phyloP scores from a whole-genome alignment of 2,329 filamentous ascomycete species.

The Rugonectria rugulosa region DNA sequence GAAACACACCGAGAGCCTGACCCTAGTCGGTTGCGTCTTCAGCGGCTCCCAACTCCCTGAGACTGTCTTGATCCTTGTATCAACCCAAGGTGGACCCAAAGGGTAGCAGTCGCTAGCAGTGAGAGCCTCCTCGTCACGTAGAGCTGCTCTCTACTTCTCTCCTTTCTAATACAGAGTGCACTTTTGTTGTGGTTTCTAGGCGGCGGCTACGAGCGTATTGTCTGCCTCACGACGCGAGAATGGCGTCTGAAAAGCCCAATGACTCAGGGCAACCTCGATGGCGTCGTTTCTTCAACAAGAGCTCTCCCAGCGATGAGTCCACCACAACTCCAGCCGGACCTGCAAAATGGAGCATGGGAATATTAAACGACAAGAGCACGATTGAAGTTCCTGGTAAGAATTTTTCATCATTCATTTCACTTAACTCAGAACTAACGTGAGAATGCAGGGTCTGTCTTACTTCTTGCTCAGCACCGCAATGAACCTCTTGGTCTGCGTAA shows the following conservation, averaged over 20 bases:
- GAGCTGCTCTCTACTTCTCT: neutral
- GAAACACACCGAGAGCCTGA: neutral
- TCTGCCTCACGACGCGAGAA: constrained; percentile 3
- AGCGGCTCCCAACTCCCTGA: neutral
- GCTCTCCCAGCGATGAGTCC: constrained; percentile 11
- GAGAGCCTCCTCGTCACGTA: neutral
- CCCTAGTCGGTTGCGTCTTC: neutral
- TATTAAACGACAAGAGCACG: constrained; percentile 80
- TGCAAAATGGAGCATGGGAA: constrained; percentile 73
- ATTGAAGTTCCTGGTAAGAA: constrained; percentile 84
- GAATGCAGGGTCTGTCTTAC: constrained; percentile 62
- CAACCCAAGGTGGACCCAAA: neutral
- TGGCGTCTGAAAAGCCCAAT: constrained; percentile 26
- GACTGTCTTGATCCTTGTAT: too few species aligned
- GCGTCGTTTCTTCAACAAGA: constrained; percentile 31
- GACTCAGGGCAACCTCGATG: constrained; percentile 21
- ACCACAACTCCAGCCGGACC: constrained; percentile 26
- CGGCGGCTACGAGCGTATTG: neutral
- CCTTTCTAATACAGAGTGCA: neutral
- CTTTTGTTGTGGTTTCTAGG: neutral
- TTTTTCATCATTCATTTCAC: neutral
- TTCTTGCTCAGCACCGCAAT: constrained; percentile 63
- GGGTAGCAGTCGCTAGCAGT: neutral
- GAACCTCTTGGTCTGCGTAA: constrained; percentile 67
- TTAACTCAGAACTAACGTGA: constrained; percentile 13